These are phyloP conservation scores for Trichoderma brevicompactum DNA, from an alignment of 2,329 filamentous ascomycete species.

Conservation along the genomic window DNA sequence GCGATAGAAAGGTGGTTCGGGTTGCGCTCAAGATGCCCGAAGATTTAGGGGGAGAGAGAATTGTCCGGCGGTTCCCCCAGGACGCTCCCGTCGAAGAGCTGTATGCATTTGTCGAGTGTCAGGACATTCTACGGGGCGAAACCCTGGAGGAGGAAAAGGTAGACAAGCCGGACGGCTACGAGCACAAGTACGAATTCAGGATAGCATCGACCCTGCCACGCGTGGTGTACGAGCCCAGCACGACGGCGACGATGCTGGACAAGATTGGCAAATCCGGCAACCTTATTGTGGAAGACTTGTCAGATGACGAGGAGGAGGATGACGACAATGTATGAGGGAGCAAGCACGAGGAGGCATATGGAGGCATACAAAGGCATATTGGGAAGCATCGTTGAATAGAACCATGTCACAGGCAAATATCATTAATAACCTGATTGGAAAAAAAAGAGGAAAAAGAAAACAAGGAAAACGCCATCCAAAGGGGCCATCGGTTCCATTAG, in stretches of 20 bases:
- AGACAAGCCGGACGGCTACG: constrained; percentile 58
- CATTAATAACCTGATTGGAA: too few relatives aligned
- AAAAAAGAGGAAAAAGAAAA: too few relatives aligned
- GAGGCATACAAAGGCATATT: not conserved
- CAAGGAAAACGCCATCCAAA: too few relatives aligned
- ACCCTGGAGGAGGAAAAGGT: constrained; percentile 53
- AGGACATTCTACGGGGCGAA: constrained; percentile 62
- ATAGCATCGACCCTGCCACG: constrained; percentile 86
- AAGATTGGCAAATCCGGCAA: constrained; percentile 83
- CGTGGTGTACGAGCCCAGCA: constrained; percentile 73
- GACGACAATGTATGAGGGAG: constrained; percentile 37
- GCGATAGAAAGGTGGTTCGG: constrained; percentile 71
- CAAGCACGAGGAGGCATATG: not conserved
- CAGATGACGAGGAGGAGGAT: constrained; percentile 43
- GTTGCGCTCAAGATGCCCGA: constrained; percentile 68
- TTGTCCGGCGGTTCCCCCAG: constrained; percentile 74
- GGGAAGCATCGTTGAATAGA: not conserved
- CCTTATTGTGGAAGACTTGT: constrained; percentile 77
- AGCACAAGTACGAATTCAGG: constrained; percentile 82
- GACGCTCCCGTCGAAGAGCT: constrained; percentile 81
- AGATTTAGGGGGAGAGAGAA: constrained; percentile 66
- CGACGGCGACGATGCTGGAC: constrained; percentile 67
- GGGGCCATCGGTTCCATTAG: too few relatives aligned
- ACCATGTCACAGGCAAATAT: not conserved
- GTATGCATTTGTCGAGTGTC: constrained; percentile 95